phyloP scores from a whole-genome alignment of 2,329 filamentous ascomycete species.

The Arthrocladium fulminans region DNA sequence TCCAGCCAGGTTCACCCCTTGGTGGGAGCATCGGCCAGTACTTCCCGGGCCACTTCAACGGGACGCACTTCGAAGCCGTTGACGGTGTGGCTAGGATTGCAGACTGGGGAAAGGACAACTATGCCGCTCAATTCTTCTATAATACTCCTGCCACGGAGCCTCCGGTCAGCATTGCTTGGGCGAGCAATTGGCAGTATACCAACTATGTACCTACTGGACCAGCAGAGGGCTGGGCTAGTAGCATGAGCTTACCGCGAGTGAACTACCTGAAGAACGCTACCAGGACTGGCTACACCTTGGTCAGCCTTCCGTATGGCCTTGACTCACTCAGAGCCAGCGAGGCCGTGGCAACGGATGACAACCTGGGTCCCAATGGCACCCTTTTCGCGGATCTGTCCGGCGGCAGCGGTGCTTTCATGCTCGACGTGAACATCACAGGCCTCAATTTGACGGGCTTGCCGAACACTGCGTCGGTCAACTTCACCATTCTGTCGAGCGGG shows the following conservation, averaged over 20 bases:
- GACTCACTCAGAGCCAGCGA: slow-evolving; percentile 38
- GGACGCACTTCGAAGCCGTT: slow-evolving; percentile 44
- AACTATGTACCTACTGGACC: slow-evolving; percentile 46
- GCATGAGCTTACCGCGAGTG: slow-evolving; percentile 45
- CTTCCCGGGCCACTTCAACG: slow-evolving; percentile 50
- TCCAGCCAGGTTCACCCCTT: slow-evolving; percentile 30
- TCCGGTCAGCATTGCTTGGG: slow-evolving; percentile 48
- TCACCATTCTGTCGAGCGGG: slow-evolving; percentile 44
- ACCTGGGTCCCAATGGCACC: slow-evolving; percentile 38
- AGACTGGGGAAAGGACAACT: slow-evolving; percentile 29
- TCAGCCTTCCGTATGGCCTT: slow-evolving; percentile 42
- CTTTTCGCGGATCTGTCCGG: slow-evolving; percentile 39
- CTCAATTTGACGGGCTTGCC: slow-evolving; percentile 42
- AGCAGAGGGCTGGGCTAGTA: slow-evolving; percentile 44
- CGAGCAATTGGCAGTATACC: slow-evolving; percentile 53
- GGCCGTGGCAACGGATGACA: slow-evolving; percentile 25
- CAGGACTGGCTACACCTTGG: slow-evolving; percentile 44
- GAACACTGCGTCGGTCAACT: slow-evolving; percentile 36
- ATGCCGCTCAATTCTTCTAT: slow-evolving; percentile 49
- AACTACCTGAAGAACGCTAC: slow-evolving; percentile 46
- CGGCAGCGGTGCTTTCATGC: slow-evolving; percentile 9
- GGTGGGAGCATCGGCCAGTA: slow-evolving; percentile 26
- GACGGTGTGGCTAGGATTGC: slow-evolving; percentile 20
- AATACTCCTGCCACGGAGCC: slow-evolving; percentile 32
- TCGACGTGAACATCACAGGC: slow-evolving; percentile 43